phyloP scores from a whole-genome alignment of 129 eudicot species.

The Chrysanthemum seticuspe region DNA sequence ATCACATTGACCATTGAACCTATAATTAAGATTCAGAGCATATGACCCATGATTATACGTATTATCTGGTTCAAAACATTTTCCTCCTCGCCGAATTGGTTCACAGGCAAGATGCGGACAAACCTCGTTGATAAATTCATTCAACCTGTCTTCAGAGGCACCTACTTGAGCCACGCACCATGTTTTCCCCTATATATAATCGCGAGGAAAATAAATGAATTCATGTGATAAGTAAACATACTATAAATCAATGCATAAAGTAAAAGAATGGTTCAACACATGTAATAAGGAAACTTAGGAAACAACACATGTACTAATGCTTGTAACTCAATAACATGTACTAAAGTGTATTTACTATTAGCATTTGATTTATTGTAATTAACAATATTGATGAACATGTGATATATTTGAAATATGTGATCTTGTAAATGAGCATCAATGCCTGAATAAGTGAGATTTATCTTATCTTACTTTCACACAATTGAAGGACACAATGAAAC shows the following conservation, averaged over 20 bases:
- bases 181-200: background rate
- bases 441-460: too few relatives aligned
- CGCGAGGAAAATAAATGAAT: background rate
- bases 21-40: conserved; percentile 19
- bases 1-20: conserved; percentile 20
- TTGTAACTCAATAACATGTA: too few relatives aligned
- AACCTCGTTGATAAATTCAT: background rate
- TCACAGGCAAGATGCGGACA: background rate
- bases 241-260: background rate
- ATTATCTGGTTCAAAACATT: conserved; percentile 25
- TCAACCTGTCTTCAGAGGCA: background rate
- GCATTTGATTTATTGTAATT: too few relatives aligned
- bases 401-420: too few relatives aligned
- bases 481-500: too few relatives aligned
- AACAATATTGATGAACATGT: too few relatives aligned
- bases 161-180: conserved; percentile 23
- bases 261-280: background rate
- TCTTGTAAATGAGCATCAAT: too few relatives aligned
- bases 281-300: background rate
- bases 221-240: background rate
- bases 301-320: background rate
- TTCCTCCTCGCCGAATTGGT: conserved; percentile 14
- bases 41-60: conserved; percentile 26
- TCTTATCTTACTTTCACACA: too few relatives aligned
- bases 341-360: too few relatives aligned